phyloP scores from a whole-genome alignment of 495 filamentous ascomycete species.

The Talaromyces nanjingensis region DNA sequence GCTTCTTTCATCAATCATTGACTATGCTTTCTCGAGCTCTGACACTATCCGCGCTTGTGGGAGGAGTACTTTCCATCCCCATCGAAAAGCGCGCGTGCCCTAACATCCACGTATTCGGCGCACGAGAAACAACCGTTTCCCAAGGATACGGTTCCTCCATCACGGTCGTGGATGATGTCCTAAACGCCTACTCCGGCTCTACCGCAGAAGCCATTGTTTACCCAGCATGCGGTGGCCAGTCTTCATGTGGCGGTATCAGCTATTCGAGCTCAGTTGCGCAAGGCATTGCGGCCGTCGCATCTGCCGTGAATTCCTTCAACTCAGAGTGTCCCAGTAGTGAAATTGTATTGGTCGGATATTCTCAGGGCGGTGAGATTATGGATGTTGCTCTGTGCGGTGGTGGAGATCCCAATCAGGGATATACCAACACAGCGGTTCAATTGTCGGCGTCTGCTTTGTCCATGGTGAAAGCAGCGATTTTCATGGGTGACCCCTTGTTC shows the following conservation, averaged over 20 bases:
- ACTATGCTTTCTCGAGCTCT: conserved; percentile 3
- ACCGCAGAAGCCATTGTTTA: conserved; percentile 50
- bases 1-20: not conserved
- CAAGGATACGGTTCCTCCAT: conserved; percentile 45
- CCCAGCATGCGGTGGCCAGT: conserved; percentile 53
- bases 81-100: conserved; percentile 34
- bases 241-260: conserved; percentile 39
- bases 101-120: conserved; percentile 53
- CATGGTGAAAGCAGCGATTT: conserved; percentile 54
- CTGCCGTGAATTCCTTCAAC: conserved; percentile 49
- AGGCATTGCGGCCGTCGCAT: conserved; percentile 46
- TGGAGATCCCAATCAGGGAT: conserved; percentile 43
- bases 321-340: conserved; percentile 47
- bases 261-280: conserved; percentile 47
- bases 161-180: conserved; percentile 44
- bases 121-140: conserved; percentile 55
- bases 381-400: conserved; percentile 59
- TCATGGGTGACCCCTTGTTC: conserved; percentile 56
- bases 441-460: conserved; percentile 37
- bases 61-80: conserved; percentile 16
- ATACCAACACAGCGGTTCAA: conserved; percentile 38
- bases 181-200: conserved; percentile 39
- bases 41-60: conserved; percentile 13
- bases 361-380: conserved; percentile 56
- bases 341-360: conserved; percentile 57